Evolutionary conservation across 148 eudicot species (phyloP).

Genomic region (Chenopodium formosanum): DNA sequence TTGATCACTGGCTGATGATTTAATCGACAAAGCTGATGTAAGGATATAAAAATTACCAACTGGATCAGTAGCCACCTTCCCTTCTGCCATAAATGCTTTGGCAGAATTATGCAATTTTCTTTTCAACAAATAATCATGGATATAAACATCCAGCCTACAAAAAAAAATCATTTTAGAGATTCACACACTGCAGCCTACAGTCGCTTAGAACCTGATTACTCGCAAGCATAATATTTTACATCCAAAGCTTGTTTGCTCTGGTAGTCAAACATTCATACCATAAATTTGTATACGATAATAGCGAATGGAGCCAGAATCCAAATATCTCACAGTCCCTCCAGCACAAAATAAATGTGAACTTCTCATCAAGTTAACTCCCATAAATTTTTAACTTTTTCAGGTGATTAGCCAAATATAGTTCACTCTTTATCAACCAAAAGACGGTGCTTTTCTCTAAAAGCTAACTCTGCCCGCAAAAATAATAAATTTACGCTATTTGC

Average conservation of each 20-base stretch:
- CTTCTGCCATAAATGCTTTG: constrained; percentile 98
- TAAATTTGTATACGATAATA: not conserved
- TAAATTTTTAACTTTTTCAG: not conserved
- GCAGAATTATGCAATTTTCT: constrained; percentile 88
- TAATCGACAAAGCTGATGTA: not conserved
- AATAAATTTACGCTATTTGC: not conserved
- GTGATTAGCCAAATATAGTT: not conserved
- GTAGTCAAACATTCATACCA: not conserved
- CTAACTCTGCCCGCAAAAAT: not conserved
- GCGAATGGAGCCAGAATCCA: not conserved
- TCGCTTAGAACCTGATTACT: not conserved
- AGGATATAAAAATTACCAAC: constrained; percentile 61
- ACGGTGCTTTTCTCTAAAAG: too few relatives aligned
- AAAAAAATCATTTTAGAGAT: not conserved
- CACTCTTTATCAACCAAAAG: not conserved
- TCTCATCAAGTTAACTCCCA: not conserved
- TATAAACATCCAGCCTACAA: constrained; percentile 93
- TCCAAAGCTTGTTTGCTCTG: not conserved
- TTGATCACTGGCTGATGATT: constrained; percentile 6
- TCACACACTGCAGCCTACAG: not conserved
- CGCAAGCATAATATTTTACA: not conserved
- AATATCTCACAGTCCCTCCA: not conserved
- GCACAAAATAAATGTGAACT: too few relatives aligned
- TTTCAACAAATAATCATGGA: constrained; percentile 93
- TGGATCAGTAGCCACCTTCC: constrained; percentile 97